Evolutionary conservation across 2,329 filamentous ascomycete species (phyloP).

Genomic region (Fusarium verticillioides): DNA sequence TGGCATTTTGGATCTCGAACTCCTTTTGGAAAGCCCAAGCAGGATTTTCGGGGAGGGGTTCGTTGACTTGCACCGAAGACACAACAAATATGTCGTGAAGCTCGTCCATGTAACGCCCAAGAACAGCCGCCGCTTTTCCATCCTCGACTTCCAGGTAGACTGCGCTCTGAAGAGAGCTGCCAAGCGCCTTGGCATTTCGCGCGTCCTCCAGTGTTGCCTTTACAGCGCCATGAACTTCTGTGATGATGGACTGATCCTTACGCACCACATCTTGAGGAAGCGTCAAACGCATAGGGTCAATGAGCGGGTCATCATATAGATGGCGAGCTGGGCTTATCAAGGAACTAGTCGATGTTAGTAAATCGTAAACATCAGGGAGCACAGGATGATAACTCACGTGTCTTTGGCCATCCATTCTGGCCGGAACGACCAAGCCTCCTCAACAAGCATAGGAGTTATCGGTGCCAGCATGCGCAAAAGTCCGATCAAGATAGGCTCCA

Average conservation of each 20-base stretch:
- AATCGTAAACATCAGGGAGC: neutral
- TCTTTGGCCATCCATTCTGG: slow-evolving; percentile 71
- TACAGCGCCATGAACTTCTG: slow-evolving; percentile 71
- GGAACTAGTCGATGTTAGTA: slow-evolving; percentile 41
- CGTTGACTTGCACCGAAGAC: slow-evolving; percentile 67
- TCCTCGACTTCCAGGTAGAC: slow-evolving; percentile 67
- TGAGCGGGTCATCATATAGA: slow-evolving; percentile 57
- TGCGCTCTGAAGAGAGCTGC: slow-evolving; percentile 82
- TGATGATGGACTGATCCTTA: slow-evolving; percentile 59
- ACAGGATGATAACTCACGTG: slow-evolving; percentile 48
- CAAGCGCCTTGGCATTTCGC: slow-evolving; percentile 76
- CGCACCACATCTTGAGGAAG: slow-evolving; percentile 54
- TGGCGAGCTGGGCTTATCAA: slow-evolving; percentile 57
- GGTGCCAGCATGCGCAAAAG: slow-evolving; percentile 83
- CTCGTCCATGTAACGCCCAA: slow-evolving; percentile 60
- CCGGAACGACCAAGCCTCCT: slow-evolving; percentile 86
- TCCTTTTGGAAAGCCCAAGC: slow-evolving; percentile 57
- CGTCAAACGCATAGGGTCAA: slow-evolving; percentile 54
- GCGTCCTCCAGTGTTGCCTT: slow-evolving; percentile 81
- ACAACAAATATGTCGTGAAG: slow-evolving; percentile 76
- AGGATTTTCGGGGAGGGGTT: slow-evolving; percentile 41
- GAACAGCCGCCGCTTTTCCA: slow-evolving; percentile 45
- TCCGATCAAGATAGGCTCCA: slow-evolving; percentile 75
- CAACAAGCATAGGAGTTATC: slow-evolving; percentile 83
- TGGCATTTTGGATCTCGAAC: slow-evolving; percentile 54